Base-by-base conservation (phyloP, 164 flowering plant genomes). In the Cinnamomum chago region DNA sequence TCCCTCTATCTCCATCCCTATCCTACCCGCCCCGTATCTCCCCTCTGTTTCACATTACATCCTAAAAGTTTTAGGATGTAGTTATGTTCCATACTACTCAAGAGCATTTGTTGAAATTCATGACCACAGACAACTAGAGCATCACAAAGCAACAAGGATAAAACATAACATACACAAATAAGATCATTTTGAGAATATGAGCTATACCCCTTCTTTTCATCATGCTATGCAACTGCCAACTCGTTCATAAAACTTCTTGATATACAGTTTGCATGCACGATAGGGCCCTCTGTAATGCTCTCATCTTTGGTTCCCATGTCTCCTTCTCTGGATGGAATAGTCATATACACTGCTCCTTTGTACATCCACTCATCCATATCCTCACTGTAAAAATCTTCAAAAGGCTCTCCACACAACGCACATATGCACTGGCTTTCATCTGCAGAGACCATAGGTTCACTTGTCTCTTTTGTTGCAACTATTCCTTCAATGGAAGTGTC, bases 341-440 rank as follows among this genome's bases (percentile, higher is more conserved):
- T 67, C 81, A 92, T 52, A 81, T 87, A 85, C 10, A 85, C 83
- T 30, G 98, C 95, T 75, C 87, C 97, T 75, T 80, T 87, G 82
- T 85, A 93, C 98, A 95, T 89, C 99, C 99, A 95, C 62, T 79
- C 77, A 65, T 85, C 89, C 78, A 77, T 88, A 76, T 84, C 90
- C 50, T 73, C 78, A 80, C 89, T 72, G 71, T 90, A 92, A 68
- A 81, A 85, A 79, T 95, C 99, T 81, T 95, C 95, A 82, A 95
- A 95, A 28, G 90, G 78, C 76, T 95, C 94, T 18, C 98, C 98
- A 81, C 99, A 93, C 58, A 95, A 75, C 67, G 87, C 72, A 77
- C 99, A 95, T 11, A 87, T 83, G 74, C 91, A 83, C 70, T 91
- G 97, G 78, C 80, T 85, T 79, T 93, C 99, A 86, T 95, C 97